Evolutionary conservation across 148 eudicot species (phyloP), one percentile per base, ranked within the genome.

Genomic region (Heliosperma pusillum): DNA sequence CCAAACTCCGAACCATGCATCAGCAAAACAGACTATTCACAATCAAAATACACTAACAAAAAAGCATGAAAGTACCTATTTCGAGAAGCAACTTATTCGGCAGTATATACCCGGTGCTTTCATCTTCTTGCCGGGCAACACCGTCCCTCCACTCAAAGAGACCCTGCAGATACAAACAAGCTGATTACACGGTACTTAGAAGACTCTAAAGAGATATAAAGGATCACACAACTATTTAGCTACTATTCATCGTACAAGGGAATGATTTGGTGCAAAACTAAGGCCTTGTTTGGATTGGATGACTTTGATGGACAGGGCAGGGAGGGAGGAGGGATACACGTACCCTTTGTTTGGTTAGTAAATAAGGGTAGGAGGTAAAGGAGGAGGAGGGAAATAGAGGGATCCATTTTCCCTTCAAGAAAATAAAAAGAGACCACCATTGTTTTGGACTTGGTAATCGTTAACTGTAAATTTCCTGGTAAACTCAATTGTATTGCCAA

Each of bases 21-120:
- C 53, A 47, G 53, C 16, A 10, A 47, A 15, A 47, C 10, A 9
- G 2, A 61, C 65, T 61, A 59, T 70, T 26, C 68, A 27, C 68
- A 10, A 50, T 66, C 22, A 47, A 47, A 25, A 17, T 29, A 66
- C 40, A 68, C 69, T 19, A 9, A 24, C 21, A 61, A 60, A 56
- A 56, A 21, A 71, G 47, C 44, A 40, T 72, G 10, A 10, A 68
- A 53, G 42, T 87, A 93, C 98, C 98, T 79, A 96, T 88, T 86
- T 96, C 99, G 29, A 91, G 78, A 69, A 96, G 97, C 26, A 85
- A 75, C 78, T 87, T 92, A 82, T 96, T 96, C 30, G 97, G 99
- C 81, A 96, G 79, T 81, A 96, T 78, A 86, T 82, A 96, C 63
- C 99, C 99, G 82, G 99, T 96, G 85, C 99, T 96, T 82, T 96